Evolutionary conservation across 2,329 filamentous ascomycete genomes (phyloP), one percentile per base, ranked within the genome.

Genomic region (Plenodomus lindquistii): DNA sequence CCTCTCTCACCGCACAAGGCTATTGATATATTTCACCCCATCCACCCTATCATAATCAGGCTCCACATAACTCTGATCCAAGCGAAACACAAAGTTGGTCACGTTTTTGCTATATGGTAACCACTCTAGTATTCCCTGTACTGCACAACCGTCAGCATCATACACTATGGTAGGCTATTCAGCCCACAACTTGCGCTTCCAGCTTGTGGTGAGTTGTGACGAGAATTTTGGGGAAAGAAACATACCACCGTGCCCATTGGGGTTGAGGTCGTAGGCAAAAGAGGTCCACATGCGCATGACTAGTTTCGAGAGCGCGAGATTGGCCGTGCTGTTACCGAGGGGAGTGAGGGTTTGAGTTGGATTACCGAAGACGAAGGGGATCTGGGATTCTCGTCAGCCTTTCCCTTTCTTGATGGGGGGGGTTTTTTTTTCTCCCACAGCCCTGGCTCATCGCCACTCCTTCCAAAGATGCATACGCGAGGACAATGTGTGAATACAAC

Each of bases 231-330:
- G n/a, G n/a, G n/a, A n/a, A n/a, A n/a, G n/a, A n/a, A n/a, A 35
- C 60, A 18, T 42, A 64, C 63, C 36, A 10, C 59, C 60, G 47
- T 67, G 65, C 0, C 56, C 63, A 48, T 69, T 69, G 0, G 65
- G 65, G 43, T 69, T 37, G 3, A 69, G 37, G 34, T 65, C 63
- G 20, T 67, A 61, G 1, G 57, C 62, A 35, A 69, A 69, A 2
- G 64, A 59, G 0, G 63, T 60, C 65, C 65, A 69, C 63, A 67
- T 69, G 17, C 65, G 51, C 40, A 60, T 65, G 3, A 69, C 60
- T 0, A 64, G 38, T 5, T 57, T 48, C 0, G 63, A 66, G n/a
- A 66, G 48, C 11, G 40, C 45, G 2, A 61, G 22, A 7, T 66
- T 62, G 21, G 50, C 62, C 1, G 58, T 41, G 18, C 45, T 57